These are phyloP conservation scores for Kwoniella botswanensis DNA, from an alignment of 768 basidiomycete genomes.

Conservation along the genomic window DNA sequence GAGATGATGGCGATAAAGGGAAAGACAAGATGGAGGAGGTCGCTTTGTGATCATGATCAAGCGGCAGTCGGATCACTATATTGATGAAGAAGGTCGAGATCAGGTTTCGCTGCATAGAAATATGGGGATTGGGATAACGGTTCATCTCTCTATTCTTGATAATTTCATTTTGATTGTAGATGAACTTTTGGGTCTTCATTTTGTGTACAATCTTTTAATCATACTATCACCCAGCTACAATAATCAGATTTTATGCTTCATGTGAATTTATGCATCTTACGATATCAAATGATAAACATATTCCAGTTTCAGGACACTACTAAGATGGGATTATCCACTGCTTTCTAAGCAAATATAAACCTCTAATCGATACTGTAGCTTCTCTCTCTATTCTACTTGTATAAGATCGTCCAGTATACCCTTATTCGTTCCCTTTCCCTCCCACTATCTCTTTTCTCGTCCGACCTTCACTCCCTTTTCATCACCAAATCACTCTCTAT, in stretches of 20 bases:
- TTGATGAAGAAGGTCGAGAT: too few relatives aligned
- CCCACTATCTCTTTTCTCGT: too few relatives aligned
- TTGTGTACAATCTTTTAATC: background rate
- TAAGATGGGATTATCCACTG: too few relatives aligned
- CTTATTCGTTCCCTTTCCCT: too few relatives aligned
- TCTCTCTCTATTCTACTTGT: too few relatives aligned
- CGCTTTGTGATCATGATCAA: background rate
- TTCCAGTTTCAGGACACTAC: background rate
- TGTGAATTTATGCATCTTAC: conserved; percentile 10
- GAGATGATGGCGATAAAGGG: background rate
- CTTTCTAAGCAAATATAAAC: too few relatives aligned
- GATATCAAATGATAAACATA: background rate
- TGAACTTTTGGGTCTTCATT: background rate
- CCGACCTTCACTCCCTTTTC: too few relatives aligned
- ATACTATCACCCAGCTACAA: background rate
- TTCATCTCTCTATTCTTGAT: background rate
- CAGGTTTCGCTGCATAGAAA: too few relatives aligned
- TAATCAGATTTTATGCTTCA: background rate
- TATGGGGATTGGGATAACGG: too few relatives aligned
- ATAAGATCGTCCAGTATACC: too few relatives aligned
- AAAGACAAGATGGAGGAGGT: conserved; percentile 12
- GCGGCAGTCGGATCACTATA: too few relatives aligned
- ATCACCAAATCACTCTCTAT: conserved; percentile 3
- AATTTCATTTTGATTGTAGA: background rate
- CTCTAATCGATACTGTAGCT: too few relatives aligned